Percentiles rank a stretch among this genome's conserved stretches.
Evolutionary conservation across 2,329 filamentous ascomycete species (phyloP).

Genomic region (Chrysoporthe austroafricana): DNA sequence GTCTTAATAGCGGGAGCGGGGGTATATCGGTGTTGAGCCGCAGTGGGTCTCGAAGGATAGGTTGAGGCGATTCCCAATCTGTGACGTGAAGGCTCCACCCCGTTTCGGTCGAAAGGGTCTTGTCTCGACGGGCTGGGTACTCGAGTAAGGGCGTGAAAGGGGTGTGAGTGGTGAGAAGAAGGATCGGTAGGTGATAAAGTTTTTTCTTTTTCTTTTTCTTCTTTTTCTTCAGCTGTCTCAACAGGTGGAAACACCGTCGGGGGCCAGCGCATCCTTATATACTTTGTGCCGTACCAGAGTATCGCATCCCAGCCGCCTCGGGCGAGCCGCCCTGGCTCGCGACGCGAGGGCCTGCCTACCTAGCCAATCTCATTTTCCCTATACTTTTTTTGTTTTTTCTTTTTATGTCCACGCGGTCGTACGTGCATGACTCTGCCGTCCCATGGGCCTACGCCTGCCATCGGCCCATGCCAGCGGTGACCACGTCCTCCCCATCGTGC

Average conservation of each 20-base stretch:
- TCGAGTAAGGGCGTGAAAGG: no score
- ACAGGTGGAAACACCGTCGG: not conserved
- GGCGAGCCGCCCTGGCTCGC: no score
- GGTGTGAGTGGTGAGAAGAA: not conserved
- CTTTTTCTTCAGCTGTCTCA: not conserved
- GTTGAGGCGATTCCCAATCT: conserved; percentile 23
- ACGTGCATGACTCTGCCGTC: no score
- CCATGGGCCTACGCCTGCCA: no score
- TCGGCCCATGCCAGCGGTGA: not conserved
- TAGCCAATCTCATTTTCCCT: no score
- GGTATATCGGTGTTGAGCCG: conserved; percentile 24
- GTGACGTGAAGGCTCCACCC: not conserved
- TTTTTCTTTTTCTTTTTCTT: not conserved
- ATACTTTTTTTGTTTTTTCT: no score
- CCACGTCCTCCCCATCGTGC: not conserved
- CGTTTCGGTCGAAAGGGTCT: not conserved
- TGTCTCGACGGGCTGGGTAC: no score
- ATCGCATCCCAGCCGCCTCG: no score
- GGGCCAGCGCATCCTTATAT: not conserved
- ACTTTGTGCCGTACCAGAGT: not conserved
- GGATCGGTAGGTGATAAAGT: not conserved
- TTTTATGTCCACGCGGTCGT: no score
- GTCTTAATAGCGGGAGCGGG: conserved; percentile 9
- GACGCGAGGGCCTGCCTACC: no score
- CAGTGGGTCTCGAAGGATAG: not conserved